Base-by-base conservation (phyloP, 148 eudicot genomes). In the Cornus kousa region DNA sequence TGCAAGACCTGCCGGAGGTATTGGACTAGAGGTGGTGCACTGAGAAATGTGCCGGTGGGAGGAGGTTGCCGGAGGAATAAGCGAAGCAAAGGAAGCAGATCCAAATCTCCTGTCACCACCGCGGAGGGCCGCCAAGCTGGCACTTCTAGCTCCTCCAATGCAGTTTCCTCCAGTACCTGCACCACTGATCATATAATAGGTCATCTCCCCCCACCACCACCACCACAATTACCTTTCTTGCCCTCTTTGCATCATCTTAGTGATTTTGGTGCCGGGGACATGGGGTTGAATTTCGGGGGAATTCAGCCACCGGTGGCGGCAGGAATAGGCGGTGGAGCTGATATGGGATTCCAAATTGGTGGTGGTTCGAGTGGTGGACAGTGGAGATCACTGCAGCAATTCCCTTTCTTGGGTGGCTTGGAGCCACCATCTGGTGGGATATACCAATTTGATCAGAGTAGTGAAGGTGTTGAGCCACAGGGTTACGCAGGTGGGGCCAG, bases 1-100 rank as follows among this genome's bases (percentile, higher is more conserved):
- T 80, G 83, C 79, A 80, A 80, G 83, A 76, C 79, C 4, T 80
- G 83, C 20, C 83, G 83, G 10, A 74, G 83, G 35, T 80, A 80
- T 71, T 80, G 83, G 83, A 80, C 83, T 48, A 40, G 78, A 55
- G 83, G 83, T 2, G 83, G 83, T 5, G 78, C 83, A 0, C 53
- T 75, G 19, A 76, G 83, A 17, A 80, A 68, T 19, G 78, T 80
- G 11, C 83, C 83, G 1, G 79, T 80, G 2, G 83, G 83, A 20
- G 83, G 83, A 7, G 83, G 83, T 0, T 80, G 67, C 62, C 67
- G 83, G 65, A 70, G 78, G 65, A 80, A 80, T 79, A 80, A 80
- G 70, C 70, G 53, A 70, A 71, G 74, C 74, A 76, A 70, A 40
- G 16, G 22, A 65, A 16, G 66, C 8, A 14, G 79, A 68, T 24